Percentiles rank a stretch among this genome's conserved stretches.
Evolutionary conservation across 345 rosid species (phyloP).

Genomic region (Orychophragmus violaceus): DNA sequence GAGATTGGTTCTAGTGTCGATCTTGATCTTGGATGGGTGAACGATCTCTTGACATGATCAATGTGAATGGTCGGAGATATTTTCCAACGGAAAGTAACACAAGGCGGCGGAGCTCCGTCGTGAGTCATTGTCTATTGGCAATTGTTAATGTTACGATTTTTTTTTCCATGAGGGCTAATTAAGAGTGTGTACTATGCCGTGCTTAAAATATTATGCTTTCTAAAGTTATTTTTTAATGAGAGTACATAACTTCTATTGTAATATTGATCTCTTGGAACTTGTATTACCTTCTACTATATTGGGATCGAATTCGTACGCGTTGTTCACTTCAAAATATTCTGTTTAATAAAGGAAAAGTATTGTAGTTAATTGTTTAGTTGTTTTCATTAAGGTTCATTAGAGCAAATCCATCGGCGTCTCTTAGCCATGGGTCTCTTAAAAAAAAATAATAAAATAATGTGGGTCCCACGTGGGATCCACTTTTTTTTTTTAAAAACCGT

Average conservation of each 20-base stretch:
- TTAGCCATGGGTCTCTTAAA: no score
- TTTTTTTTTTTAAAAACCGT: no score
- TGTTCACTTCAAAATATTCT: slow-evolving; percentile 31
- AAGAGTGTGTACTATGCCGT: slow-evolving; percentile 22
- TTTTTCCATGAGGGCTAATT: slow-evolving; percentile 2
- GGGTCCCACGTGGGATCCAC: no score
- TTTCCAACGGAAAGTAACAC: neutral
- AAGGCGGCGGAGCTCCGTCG: slow-evolving; percentile 2
- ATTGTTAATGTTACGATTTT: neutral
- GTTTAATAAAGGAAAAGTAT: neutral
- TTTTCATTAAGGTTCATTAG: neutral
- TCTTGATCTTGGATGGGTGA: slow-evolving; percentile 92
- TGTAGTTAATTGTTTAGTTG: neutral
- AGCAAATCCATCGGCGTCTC: no score
- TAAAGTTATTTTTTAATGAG: neutral
- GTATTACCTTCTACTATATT: slow-evolving; percentile 14
- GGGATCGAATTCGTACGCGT: slow-evolving; percentile 13
- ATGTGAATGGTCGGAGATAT: neutral
- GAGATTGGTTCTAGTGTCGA: slow-evolving; percentile 32
- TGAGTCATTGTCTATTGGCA: slow-evolving; percentile 1
- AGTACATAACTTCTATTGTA: neutral
- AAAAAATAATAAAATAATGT: no score
- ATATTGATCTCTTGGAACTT: slow-evolving; percentile 28
- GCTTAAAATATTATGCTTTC: neutral
- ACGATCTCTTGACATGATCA: slow-evolving; percentile 66